Percentiles rank a stretch among this genome's conserved stretches.
phyloP scores from a whole-genome alignment of 1,139 yeast genomes.

The Candida dubliniensis region DNA sequence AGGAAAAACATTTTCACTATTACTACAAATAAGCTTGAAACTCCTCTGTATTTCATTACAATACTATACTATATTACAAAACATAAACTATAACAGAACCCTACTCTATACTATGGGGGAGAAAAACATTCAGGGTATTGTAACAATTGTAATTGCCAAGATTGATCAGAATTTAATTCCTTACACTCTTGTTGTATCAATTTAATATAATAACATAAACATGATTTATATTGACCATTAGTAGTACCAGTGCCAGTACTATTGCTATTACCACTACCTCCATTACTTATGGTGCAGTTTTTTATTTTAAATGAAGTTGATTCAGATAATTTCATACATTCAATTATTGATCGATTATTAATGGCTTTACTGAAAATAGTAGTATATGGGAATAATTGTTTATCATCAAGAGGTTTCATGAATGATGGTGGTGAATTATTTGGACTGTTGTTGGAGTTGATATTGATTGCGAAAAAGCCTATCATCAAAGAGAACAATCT shows the following conservation, averaged over 20 bases:
- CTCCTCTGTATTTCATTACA: no score
- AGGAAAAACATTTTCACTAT: no score
- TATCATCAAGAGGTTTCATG: neutral
- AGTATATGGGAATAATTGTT: conserved; percentile 7
- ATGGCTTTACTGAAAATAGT: conserved; percentile 5
- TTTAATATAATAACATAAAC: conserved; percentile 10
- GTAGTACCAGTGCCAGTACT: no score
- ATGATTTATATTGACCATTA: neutral
- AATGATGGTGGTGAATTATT: neutral
- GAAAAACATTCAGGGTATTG: conserved; percentile 5
- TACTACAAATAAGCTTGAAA: no score
- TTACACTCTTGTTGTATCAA: conserved; percentile 8
- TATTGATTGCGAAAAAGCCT: neutral
- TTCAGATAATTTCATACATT: conserved; percentile 10
- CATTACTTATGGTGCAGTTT: conserved; percentile 3
- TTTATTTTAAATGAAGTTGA: conserved; percentile 3
- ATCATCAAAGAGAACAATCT: no score
- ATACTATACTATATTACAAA: no score
- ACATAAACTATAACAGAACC: neutral
- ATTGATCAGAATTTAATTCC: conserved; percentile 5
- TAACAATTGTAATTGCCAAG: conserved; percentile 11
- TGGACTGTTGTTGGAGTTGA: neutral
- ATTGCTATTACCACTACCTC: no score
- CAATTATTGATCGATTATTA: conserved; percentile 5
- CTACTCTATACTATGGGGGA: neutral